Evolutionary conservation across 305 asterid species (phyloP).

Genomic region (Petunia hybrid): DNA sequence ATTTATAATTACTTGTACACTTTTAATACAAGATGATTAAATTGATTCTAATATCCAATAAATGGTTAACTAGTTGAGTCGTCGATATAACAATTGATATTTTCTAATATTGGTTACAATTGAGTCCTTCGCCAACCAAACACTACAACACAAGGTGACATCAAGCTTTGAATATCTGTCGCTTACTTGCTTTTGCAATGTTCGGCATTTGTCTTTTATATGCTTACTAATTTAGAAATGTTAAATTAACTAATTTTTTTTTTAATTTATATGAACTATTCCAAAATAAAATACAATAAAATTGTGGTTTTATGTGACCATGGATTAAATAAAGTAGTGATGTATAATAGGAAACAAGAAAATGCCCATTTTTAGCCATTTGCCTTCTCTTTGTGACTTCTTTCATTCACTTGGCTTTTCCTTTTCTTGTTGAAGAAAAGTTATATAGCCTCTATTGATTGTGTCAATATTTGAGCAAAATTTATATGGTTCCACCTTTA

Average conservation of each 20-base stretch:
- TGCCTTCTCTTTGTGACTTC: conserved; percentile 14
- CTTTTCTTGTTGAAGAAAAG: background rate
- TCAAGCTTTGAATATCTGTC: background rate
- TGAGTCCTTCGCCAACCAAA: conserved; percentile 30
- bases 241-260: background rate
- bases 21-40: too few species aligned
- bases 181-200: background rate
- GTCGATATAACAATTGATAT: background rate
- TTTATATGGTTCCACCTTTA: background rate
- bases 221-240: background rate
- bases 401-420: background rate
- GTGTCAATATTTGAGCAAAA: background rate
- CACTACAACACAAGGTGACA: conserved; percentile 22
- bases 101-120: conserved; percentile 8
- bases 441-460: background rate
- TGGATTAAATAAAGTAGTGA: background rate
- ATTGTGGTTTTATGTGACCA: background rate
- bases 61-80: background rate
- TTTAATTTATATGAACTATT: background rate
- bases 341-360: conserved; percentile 21
- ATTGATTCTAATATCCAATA: background rate
- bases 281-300: too few species aligned
- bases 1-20: too few species aligned
- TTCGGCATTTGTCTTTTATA: conserved; percentile 32
- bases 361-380: conserved; percentile 17